phyloP scores from a whole-genome alignment of 495 filamentous ascomycete species.

The Tuber calosporum region DNA sequence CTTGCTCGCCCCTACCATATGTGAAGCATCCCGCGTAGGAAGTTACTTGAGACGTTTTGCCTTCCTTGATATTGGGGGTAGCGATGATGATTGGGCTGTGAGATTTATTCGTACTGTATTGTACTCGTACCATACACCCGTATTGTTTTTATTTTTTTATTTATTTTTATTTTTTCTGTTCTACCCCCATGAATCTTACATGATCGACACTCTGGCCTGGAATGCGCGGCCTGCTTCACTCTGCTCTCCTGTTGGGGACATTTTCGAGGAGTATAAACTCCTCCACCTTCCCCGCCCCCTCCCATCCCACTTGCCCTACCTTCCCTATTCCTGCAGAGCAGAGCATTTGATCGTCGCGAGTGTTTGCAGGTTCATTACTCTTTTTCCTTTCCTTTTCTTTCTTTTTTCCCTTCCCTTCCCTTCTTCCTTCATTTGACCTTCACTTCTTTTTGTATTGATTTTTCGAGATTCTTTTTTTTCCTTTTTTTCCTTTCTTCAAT shows the following conservation, averaged over 20 bases:
- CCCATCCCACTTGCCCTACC: not conserved
- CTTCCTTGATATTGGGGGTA: not conserved
- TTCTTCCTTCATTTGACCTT: not conserved
- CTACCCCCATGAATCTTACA: not conserved
- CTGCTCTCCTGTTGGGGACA: not conserved
- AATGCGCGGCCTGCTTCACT: not conserved
- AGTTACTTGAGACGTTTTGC: not conserved
- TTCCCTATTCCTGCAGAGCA: not conserved
- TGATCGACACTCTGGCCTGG: not conserved
- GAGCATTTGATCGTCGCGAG: not conserved
- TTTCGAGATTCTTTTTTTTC: not conserved
- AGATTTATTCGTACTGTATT: not conserved
- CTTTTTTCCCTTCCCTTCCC: not conserved
- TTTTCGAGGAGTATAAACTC: not conserved
- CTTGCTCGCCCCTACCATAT: not conserved
- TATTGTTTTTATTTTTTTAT: too few relatives aligned
- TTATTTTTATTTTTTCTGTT: not conserved
- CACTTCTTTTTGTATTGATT: constrained; percentile 5
- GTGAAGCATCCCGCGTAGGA: not conserved
- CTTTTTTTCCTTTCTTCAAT: not conserved
- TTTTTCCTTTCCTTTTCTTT: not conserved
- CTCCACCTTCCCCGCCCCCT: not conserved
- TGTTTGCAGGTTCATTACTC: constrained; percentile 2
- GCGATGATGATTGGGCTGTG: not conserved
- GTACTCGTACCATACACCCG: too few relatives aligned